phyloP scores from a whole-genome alignment of 768 basidiomycete species.

The Mycena polygramma region DNA sequence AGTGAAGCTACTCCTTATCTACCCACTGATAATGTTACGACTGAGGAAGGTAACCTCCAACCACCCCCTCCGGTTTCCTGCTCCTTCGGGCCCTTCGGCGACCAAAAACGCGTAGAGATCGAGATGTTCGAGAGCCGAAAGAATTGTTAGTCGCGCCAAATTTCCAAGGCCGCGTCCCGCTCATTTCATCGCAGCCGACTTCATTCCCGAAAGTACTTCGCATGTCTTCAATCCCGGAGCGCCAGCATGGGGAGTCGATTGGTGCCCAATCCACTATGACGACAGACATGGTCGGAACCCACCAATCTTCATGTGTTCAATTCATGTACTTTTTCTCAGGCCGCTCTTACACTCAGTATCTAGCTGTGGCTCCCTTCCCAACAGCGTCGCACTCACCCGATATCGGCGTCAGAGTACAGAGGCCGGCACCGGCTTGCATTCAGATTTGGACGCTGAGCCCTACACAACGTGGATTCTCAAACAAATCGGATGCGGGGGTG shows the following conservation, averaged over 20 bases:
- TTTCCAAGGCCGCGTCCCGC: not conserved
- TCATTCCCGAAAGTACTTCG: slow-evolving; percentile 68
- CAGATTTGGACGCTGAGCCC: slow-evolving; percentile 85
- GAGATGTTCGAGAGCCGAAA: slow-evolving; percentile 68
- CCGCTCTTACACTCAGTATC: slow-evolving; percentile 75
- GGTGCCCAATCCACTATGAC: slow-evolving; percentile 85
- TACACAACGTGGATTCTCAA: slow-evolving; percentile 29
- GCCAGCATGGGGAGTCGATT: slow-evolving; percentile 92
- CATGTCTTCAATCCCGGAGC: slow-evolving; percentile 90
- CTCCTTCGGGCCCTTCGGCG: slow-evolving; percentile 72
- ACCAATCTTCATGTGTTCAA: not conserved
- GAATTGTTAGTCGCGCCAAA: slow-evolving; percentile 58
- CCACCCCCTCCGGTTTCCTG: slow-evolving; percentile 71
- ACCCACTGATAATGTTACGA: slow-evolving; percentile 65
- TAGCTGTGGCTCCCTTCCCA: slow-evolving; percentile 85
- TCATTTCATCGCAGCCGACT: slow-evolving; percentile 61
- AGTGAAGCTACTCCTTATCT: slow-evolving; percentile 73
- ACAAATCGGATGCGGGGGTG: slow-evolving; percentile 52
- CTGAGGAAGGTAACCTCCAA: slow-evolving; percentile 62
- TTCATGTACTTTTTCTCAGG: slow-evolving; percentile 49
- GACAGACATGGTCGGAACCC: slow-evolving; percentile 65
- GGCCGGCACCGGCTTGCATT: slow-evolving; percentile 75
- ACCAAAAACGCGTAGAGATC: slow-evolving; percentile 64
- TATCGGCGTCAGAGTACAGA: slow-evolving; percentile 69
- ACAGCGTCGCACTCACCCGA: slow-evolving; percentile 72